Evolutionary conservation across 1,284 basidiomycete species (phyloP), one percentile per base, ranked within the genome.

Genomic region (Phlebopus sp.): DNA sequence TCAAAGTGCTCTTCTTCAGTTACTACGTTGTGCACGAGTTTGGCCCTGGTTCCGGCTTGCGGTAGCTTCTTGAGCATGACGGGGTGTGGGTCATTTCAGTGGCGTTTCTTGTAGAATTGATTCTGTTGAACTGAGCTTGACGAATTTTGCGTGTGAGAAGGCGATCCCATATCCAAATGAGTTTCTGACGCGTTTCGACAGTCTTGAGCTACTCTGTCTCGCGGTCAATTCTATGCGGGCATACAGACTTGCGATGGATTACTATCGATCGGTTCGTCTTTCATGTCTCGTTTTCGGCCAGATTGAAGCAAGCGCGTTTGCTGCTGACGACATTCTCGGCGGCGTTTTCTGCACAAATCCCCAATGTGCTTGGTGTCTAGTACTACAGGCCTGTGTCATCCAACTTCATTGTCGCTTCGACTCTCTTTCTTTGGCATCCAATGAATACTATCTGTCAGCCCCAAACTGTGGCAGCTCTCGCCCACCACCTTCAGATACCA

Each of bases 1-100:
- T 95, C 76, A 91, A 93, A 66, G 71, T 92, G 17, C 68, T 93
- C 29, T 95, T 95, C 73, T 95, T 95, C 73, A 86, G 81, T 63
- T 92, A 88, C 66, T 90, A 90, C 52, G 75, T 84, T 32, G 65
- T 82, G 5, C 69, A 71, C 3, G 75, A 79, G 50, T 76, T 82
- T 42, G 82, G 79, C 5, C 59, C 57, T 9, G 73, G 74, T 5
- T 29, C 27, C 27, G 9, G 27, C 27, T 4, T 29, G 27, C 27
- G 27, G 27, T 29, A 29, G 27, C 27, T 29, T 11, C 27, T 9
- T 29, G 10, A 29, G 2, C 5, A 9, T 11, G 27, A 11, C 8
- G 4, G 27, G 10, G 27, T 29, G 9, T 29, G 27, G 8, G 2
- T 11, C 27, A 2, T 9, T 29, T 29, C 5, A 5, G 25, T 8